Base-by-base conservation (phyloP, 192 early-diverging fungal species). In the Umbelopsis sp. region DNA sequence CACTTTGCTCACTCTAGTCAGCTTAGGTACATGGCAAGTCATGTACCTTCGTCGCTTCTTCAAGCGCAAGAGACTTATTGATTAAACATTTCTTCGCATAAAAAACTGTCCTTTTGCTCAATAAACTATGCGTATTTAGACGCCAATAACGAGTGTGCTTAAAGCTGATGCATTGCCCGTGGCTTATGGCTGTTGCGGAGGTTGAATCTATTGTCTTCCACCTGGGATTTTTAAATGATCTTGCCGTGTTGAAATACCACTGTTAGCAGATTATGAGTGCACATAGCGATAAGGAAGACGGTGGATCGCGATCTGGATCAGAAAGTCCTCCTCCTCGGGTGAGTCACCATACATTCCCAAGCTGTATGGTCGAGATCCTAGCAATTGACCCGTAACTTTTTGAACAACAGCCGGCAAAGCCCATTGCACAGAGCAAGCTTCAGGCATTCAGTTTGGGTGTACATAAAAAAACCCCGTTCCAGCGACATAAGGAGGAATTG, bases 51-150 rank as follows among this genome's bases (percentile, higher is more conserved):
- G 89, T 66, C 84, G 83, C 35, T 96, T 93, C 87, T 95, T 96
- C 91, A 88, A 92, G 74, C 84, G 88, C 77, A 96, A 96, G 90
- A 91, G 92, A 81, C 86, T 94, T 47, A 92, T 94, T 47, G 86
- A 87, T 69, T 94, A 49, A 37, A 30, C 41, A 30, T 27, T 33
- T 49, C 25, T 61, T 61, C 25, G 5, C 16, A 35, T 35, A 52
- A 52, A 51, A 18, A 11, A n/a, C 30, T 25, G 27, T 10, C 13
- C 27, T 18, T 16, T 61, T 35, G 5, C 37, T 41, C 37, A 41
- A 41, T 41, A 41, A 41, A 41, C 37, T 41, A 41, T 41, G 37
- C 37, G 37, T 41, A 41, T 6, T 30, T 41, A 41, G 37, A 41
- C 37, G 37, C 37, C 0, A 41, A 41, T 4, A 41, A 6, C 10